Evolutionary conservation across 306 rosid genomes (phyloP).

Genomic region (Trichosanthes truncata): DNA sequence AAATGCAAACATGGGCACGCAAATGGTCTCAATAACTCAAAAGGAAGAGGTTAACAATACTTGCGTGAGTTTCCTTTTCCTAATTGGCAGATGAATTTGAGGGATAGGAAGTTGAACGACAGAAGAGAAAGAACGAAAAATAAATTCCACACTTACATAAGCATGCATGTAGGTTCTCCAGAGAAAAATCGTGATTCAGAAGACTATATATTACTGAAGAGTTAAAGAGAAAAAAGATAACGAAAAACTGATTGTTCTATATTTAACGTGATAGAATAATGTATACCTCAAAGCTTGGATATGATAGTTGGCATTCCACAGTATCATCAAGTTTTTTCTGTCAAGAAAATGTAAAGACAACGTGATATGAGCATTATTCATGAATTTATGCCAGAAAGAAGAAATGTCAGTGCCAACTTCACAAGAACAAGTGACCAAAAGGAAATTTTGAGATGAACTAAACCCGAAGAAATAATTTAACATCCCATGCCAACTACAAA

Average conservation of each 20-base stretch:
- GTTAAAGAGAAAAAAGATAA: background rate
- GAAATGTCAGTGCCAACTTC: background rate
- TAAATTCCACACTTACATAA: background rate
- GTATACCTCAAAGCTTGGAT: conserved; percentile 74
- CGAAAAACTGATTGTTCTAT: background rate
- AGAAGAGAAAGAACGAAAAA: background rate
- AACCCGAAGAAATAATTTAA: background rate
- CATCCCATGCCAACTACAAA: background rate
- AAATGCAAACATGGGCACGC: background rate
- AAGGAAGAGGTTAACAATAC: background rate
- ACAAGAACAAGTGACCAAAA: background rate
- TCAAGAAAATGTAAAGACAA: conserved; percentile 11
- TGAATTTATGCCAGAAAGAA: background rate
- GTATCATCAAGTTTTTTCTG: conserved; percentile 77
- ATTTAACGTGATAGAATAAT: conserved; percentile 2
- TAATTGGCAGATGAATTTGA: background rate
- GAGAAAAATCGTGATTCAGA: background rate
- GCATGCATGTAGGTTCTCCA: background rate
- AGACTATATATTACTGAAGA: background rate
- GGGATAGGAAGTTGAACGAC: background rate
- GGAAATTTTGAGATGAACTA: background rate
- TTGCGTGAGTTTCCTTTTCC: background rate
- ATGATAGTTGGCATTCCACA: conserved; percentile 41
- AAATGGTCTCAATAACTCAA: background rate
- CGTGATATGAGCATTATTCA: background rate